Evolutionary conservation across 306 rosid genomes (phyloP), one percentile per base, ranked within the genome.

Genomic region (Corylus heterophylla): DNA sequence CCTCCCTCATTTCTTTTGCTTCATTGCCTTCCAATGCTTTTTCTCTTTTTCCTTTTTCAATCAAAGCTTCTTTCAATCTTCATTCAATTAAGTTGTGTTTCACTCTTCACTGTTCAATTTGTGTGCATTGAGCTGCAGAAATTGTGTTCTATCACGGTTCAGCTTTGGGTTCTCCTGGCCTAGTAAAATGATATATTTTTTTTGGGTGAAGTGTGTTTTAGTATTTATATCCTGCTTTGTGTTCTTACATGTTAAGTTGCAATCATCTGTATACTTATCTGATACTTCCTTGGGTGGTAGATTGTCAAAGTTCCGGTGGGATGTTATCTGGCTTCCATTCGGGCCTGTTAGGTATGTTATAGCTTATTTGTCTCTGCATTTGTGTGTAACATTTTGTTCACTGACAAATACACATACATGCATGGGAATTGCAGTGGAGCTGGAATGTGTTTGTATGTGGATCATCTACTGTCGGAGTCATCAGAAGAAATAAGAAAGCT

Each of bases 281-380:
- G 22, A 61, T 20, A 35, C 35, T 66, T 77, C 2, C 59, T 20
- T 62, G 68, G 39, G 79, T 82, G 66, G 75, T 69, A 93, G 99
- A 82, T 64, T 95, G 89, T 90, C 93, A 62, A 93, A 73, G 84
- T 90, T 95, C 80, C 94, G 82, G 56, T 95, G 98, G 98, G 97
- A 93, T 81, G 87, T 88, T 71, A 83, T 93, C 77, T 95, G 98
- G 98, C 91, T 90, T 62, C 98, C 98, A 66, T 74, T 90, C 70
- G 98, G 98, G 44, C 94, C 98, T n/a, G 81, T 93, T 75, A 25
- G 94, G 97, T 93, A 88, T 47, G 81, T 49, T 64, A 52, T 77
- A 59, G 27, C 49, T 9, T n/a, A 18, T 49, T 3, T 83, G 47
- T 47, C 74, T 82, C 12, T 27, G 2, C 61, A 58, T 83, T 78